These are phyloP conservation scores for Halophytophthora batemanensis DNA, from an alignment of 352 stramenopile genomes.

Conservation along the genomic window DNA sequence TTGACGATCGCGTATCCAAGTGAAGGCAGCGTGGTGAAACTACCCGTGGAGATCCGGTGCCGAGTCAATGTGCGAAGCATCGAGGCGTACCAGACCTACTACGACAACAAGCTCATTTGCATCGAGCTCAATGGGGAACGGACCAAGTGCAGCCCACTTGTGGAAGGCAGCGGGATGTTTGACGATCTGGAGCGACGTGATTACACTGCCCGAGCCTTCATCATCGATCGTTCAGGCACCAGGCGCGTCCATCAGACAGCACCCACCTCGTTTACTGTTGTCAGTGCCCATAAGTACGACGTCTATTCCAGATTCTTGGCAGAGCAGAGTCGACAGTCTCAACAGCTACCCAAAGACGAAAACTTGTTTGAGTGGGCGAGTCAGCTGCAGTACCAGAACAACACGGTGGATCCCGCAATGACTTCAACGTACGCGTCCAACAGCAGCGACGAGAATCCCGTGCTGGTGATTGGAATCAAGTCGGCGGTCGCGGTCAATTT, in stretches of 20 bases:
- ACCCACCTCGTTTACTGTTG: conserved; percentile 12
- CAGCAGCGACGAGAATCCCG: neutral
- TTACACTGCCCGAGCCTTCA: conserved; percentile 21
- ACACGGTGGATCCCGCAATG: conserved; percentile 1
- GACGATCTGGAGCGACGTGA: conserved; percentile 10
- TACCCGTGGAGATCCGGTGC: conserved; percentile 10
- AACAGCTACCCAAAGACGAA: conserved; percentile 16
- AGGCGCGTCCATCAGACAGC: conserved; percentile 3
- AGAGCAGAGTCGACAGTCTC: conserved; percentile 11
- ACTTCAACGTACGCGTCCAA: neutral
- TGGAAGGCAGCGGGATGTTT: conserved; percentile 3
- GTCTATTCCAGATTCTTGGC: neutral
- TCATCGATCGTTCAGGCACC: conserved; percentile 3
- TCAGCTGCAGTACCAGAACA: conserved; percentile 1
- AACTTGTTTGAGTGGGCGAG: conserved; percentile 14
- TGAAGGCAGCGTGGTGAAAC: conserved; percentile 10
- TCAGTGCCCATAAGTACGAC: conserved; percentile 6
- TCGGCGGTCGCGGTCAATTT: conserved; percentile 30
- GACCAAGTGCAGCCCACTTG: conserved; percentile 13
- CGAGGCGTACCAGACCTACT: conserved; percentile 7
- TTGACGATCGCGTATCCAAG: conserved; percentile 10
- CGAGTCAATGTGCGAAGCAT: neutral
- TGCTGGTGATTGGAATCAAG: conserved; percentile 45
- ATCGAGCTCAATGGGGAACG: conserved; percentile 24
- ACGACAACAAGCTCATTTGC: conserved; percentile 14